phyloP scores from a whole-genome alignment of 345 rosid species.

The Bruguiera parviflora region DNA sequence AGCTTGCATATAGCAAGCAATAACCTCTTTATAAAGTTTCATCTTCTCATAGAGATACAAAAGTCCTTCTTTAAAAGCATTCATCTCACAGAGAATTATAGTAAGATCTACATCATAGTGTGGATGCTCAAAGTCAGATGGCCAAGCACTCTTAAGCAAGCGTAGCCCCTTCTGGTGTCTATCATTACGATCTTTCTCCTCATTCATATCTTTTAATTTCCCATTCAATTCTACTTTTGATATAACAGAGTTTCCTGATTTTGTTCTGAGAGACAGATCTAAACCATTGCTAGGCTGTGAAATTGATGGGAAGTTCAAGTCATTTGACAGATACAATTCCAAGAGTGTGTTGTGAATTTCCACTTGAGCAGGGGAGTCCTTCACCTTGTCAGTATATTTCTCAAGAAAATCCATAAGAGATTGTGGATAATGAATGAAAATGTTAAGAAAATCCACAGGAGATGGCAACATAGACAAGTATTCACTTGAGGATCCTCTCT shows the following conservation, averaged over 20 bases:
- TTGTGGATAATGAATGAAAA: constrained; percentile 79
- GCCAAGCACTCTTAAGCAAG: constrained; percentile 77
- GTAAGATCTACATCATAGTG: constrained; percentile 97
- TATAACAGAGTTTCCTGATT: constrained; percentile 31
- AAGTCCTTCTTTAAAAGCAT: constrained; percentile 79
- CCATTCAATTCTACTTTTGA: constrained; percentile 42
- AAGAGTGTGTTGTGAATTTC: constrained; percentile 92
- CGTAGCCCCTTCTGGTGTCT: constrained; percentile 72
- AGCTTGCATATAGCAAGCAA: constrained; percentile 96
- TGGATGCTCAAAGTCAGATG: constrained; percentile 81
- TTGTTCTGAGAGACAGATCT: constrained; percentile 41
- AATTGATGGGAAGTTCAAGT: constrained; percentile 77
- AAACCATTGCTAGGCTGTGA: constrained; percentile 51
- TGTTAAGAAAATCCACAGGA: constrained; percentile 93
- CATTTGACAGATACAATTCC: constrained; percentile 86
- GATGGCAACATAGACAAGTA: constrained; percentile 91
- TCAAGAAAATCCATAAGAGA: constrained; percentile 90
- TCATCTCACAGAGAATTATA: constrained; percentile 93
- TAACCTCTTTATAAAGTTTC: constrained; percentile 93
- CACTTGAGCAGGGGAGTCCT: constrained; percentile 97
- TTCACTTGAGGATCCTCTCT: constrained; percentile 57
- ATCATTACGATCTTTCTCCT: constrained; percentile 45
- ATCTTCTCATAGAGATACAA: constrained; percentile 89
- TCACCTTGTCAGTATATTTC: constrained; percentile 68
- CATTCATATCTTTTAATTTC: constrained; percentile 34